Evolutionary conservation across 768 basidiomycete species (phyloP).

Genomic region (Podaxis mareebaensis): DNA sequence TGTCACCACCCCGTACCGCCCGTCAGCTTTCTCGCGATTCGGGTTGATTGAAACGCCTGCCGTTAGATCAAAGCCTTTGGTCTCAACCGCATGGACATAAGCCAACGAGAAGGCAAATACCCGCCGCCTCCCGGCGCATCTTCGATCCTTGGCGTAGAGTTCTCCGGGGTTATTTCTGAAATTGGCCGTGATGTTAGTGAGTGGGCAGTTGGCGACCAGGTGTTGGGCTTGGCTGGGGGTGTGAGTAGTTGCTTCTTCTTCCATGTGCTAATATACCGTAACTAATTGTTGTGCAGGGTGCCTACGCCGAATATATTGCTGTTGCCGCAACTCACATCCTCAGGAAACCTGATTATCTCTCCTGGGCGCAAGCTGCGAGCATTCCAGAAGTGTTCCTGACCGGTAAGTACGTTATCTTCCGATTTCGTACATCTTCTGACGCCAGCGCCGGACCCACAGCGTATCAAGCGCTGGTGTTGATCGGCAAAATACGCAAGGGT

Average conservation of each 20-base stretch:
- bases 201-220: constrained; percentile 70
- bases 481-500: constrained; percentile 66
- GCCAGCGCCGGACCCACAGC: constrained; percentile 28
- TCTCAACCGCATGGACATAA: constrained; percentile 86
- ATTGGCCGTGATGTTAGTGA: constrained; percentile 50
- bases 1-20: constrained; percentile 16
- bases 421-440: constrained; percentile 1
- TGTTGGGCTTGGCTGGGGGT: constrained; percentile 77
- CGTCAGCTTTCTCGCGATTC: not conserved
- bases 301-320: constrained; percentile 86
- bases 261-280: not conserved
- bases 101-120: constrained; percentile 72
- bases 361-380: constrained; percentile 84
- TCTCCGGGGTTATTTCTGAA: constrained; percentile 65
- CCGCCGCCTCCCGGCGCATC: constrained; percentile 77
- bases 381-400: constrained; percentile 90
- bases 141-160: constrained; percentile 83
- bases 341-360: constrained; percentile 70
- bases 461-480: constrained; percentile 54
- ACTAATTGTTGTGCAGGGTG: constrained; percentile 54
- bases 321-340: constrained; percentile 67
- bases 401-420: constrained; percentile 43
- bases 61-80: constrained; percentile 77
- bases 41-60: constrained; percentile 7
- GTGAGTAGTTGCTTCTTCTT: constrained; percentile 45